A percentile compares a stretch with the other conserved stretches of the same genome.
Conservation (phyloP, 805 yeast species). For the Suhomyces kilbournensis region DNA sequence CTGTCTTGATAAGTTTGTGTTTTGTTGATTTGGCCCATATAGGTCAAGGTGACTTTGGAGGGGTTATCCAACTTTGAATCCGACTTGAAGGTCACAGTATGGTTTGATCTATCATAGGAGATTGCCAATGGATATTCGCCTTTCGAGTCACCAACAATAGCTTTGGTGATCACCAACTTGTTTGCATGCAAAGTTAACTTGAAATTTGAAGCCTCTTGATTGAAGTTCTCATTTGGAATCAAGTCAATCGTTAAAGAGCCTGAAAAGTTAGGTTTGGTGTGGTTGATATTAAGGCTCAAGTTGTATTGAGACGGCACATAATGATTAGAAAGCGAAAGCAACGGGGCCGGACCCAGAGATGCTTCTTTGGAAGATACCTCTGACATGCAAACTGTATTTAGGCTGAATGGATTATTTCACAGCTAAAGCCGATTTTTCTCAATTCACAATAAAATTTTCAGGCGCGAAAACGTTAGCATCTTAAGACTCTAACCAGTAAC, state of each 20-base stretch:
- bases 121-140: constrained; percentile 21
- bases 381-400: neutral
- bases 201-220: constrained; percentile 8
- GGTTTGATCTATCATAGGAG: constrained; percentile 39
- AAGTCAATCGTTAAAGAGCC: constrained; percentile 39
- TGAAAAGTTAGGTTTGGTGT: constrained; percentile 45
- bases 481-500: neutral
- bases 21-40: constrained; percentile 50
- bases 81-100: constrained; percentile 28
- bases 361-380: neutral
- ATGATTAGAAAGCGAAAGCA: constrained; percentile 30
- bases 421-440: neutral
- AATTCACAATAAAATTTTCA: neutral
- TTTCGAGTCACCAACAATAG: constrained; percentile 17
- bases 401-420: neutral
- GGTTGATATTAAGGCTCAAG: constrained; percentile 38
- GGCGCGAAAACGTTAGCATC: neutral
- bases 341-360: neutral
- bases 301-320: constrained; percentile 39
- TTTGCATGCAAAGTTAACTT: constrained; percentile 38
- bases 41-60: constrained; percentile 28
- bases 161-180: constrained; percentile 39
- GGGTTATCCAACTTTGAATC: constrained; percentile 11
- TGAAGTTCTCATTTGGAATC: constrained; percentile 18
- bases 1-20: constrained; percentile 52